Percentiles rank a stretch among this genome's conserved stretches.
Conservation (phyloP, 371 early-diverging fungal species). For the Apophysomyces variabilis region DNA sequence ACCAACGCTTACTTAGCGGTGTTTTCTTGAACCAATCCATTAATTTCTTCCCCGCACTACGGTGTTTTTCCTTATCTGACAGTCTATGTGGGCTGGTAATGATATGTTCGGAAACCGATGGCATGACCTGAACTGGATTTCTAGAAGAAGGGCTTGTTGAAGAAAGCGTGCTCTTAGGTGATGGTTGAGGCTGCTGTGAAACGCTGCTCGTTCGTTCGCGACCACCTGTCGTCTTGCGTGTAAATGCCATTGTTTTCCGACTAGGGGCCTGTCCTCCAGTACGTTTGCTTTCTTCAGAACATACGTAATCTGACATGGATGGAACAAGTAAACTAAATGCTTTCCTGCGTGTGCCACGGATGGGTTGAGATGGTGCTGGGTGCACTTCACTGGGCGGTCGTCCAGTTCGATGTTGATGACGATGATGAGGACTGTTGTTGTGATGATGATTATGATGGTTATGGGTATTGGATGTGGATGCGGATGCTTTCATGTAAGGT, state of each 20-base stretch:
- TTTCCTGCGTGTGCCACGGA: constrained; percentile 59
- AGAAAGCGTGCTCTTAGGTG: constrained; percentile 12
- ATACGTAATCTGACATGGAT: constrained; percentile 41
- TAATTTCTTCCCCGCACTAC: constrained; percentile 66
- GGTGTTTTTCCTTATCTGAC: constrained; percentile 36
- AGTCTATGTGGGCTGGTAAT: constrained; percentile 8
- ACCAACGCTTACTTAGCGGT: constrained; percentile 53
- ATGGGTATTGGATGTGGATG: constrained; percentile 18
- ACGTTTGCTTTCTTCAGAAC: constrained; percentile 18
- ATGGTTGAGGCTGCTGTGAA: too few species aligned
- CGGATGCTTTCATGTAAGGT: constrained; percentile 28
- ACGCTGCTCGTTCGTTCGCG: too few species aligned
- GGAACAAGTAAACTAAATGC: constrained; percentile 59
- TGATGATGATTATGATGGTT: constrained; percentile 13
- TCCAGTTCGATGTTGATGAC: constrained; percentile 1
- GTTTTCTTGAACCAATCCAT: constrained; percentile 77
- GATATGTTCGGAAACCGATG: constrained; percentile 43
- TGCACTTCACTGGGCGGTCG: constrained; percentile 12
- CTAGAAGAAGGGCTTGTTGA: constrained; percentile 17
- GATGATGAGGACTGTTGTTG: constrained; percentile 13
- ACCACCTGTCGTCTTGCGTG: constrained; percentile 9
- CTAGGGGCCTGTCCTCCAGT: neutral
- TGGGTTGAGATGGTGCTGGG: constrained; percentile 25
- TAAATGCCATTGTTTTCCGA: constrained; percentile 7
- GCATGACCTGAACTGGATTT: constrained; percentile 16